Evolutionary conservation across 2,329 filamentous ascomycete genomes (phyloP), one percentile per base, ranked within the genome.

Genomic region (Monosporascus sp.): DNA sequence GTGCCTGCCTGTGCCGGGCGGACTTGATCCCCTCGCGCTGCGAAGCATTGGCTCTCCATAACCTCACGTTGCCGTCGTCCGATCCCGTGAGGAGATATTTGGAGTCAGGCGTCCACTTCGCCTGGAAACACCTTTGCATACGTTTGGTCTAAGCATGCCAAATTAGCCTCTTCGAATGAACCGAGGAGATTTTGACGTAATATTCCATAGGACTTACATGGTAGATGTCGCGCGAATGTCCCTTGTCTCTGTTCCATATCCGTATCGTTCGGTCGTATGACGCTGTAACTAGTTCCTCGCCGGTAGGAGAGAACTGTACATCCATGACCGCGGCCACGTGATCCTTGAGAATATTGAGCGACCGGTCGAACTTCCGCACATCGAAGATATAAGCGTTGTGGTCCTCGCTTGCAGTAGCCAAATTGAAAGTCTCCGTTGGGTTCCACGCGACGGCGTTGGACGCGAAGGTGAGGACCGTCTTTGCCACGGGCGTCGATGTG

Each of bases 201-300:
- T 91, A 62, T 93, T 83, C 76, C 93, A 97, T 97, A 58, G 94
- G 86, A 74, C 97, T 96, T 18, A 94, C 97, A 76, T 97, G 92
- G 73, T 97, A 99, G 48, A 97, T 85, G 67, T 99, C 94, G 62
- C 92, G 82, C 15, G 89, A 92, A 72, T 94, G 90, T 24, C 93
- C 93, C 57, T 86, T 77, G 59, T 86, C 82, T 53, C 89, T 82
- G 67, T 84, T 84, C 89, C 91, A 97, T 49, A 97, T 76, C 49
- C 94, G 85, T 50, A 99, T 79, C 5, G 90, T 96, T 57, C 91
- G 85, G 67, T 95, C 90, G 67, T 92, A 91, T 1, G 88, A 91
- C 5, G 90, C 94, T 15, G 87, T 90, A 20, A 97, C 90, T 46
- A 99, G 82, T 69, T 97, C 92, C 69, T 97, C 88, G 55, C 94